A percentile compares a stretch with the other conserved stretches of the same genome.
These are phyloP conservation scores for Cytospora piceicola DNA, from an alignment of 2,329 filamentous ascomycete genomes.

Conservation along the genomic window DNA sequence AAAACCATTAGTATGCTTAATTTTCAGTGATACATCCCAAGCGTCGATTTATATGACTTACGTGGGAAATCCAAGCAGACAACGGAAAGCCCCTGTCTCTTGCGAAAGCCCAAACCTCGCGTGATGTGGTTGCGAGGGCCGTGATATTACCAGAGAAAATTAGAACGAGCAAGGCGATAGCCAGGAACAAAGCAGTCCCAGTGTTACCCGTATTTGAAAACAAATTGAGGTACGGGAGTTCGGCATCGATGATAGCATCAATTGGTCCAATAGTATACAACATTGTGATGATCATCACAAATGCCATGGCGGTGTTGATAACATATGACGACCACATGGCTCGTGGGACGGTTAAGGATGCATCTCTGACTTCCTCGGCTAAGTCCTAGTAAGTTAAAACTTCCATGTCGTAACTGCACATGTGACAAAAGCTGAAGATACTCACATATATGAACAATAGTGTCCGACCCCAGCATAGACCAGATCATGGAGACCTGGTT, in stretches of 20 bases:
- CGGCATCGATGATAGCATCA: conserved; percentile 23
- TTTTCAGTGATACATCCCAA: neutral
- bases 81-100: conserved; percentile 26
- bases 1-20: neutral
- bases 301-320: conserved; percentile 21
- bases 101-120: conserved; percentile 28
- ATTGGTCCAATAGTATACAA: conserved; percentile 23
- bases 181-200: conserved; percentile 23
- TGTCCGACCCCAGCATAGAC: conserved; percentile 29
- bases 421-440: neutral
- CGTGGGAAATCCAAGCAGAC: conserved; percentile 25
- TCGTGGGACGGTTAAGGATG: conserved; percentile 21
- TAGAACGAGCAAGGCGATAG: conserved; percentile 20
- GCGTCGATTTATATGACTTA: neutral
- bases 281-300: conserved; percentile 27
- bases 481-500: conserved; percentile 27
- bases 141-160: conserved; percentile 25
- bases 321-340: conserved; percentile 29
- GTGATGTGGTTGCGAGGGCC: conserved; percentile 26
- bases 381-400: neutral
- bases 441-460: conserved; percentile 28
- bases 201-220: conserved; percentile 23
- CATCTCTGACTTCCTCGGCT: conserved; percentile 27
- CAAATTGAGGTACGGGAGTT: conserved; percentile 26
- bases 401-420: fast-evolving